Percentiles rank a stretch among this genome's conserved stretches.
phyloP scores from a whole-genome alignment of 2,329 filamentous ascomycete species.

The Nemania sp. region DNA sequence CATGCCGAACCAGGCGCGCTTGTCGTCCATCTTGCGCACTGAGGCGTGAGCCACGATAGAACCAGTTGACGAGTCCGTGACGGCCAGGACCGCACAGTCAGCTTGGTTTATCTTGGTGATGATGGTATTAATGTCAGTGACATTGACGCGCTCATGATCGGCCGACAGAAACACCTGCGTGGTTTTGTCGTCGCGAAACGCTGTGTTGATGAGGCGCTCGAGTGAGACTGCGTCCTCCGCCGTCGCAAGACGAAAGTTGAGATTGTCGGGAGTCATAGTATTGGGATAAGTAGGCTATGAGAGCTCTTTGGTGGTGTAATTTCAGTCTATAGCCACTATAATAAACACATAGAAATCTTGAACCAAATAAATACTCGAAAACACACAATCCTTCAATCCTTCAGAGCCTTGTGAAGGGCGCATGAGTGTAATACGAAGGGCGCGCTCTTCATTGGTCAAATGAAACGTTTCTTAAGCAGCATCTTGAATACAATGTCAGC shows the following conservation, averaged over 20 bases:
- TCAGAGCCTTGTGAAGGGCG: constrained; percentile 13
- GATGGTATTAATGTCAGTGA: constrained; percentile 29
- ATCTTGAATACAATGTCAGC: not conserved
- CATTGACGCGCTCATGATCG: constrained; percentile 29
- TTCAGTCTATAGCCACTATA: not conserved
- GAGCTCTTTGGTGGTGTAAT: not conserved
- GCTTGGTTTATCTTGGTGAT: constrained; percentile 38
- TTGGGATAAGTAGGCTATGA: not conserved
- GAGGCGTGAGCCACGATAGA: constrained; percentile 60
- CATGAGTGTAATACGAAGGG: constrained; percentile 21
- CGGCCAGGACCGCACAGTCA: constrained; percentile 50
- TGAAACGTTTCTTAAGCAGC: not conserved
- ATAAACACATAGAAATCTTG: not conserved
- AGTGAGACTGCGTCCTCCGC: constrained; percentile 38
- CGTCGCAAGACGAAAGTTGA: constrained; percentile 42
- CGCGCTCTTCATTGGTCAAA: constrained; percentile 17
- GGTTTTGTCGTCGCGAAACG: constrained; percentile 39
- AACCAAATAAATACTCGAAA: constrained; percentile 15
- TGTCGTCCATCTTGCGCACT: constrained; percentile 48
- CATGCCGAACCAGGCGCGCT: constrained; percentile 59
- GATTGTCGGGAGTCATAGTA: constrained; percentile 13
- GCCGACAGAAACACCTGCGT: constrained; percentile 38
- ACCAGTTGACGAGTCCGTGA: constrained; percentile 45
- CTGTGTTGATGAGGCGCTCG: constrained; percentile 40
- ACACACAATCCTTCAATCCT: not conserved